A percentile compares a stretch with the other conserved stretches of the same genome.
These are phyloP conservation scores for Odonthalia washingtoniensis DNA, from an alignment of 31 red algal species.

Conservation along the genomic window DNA sequence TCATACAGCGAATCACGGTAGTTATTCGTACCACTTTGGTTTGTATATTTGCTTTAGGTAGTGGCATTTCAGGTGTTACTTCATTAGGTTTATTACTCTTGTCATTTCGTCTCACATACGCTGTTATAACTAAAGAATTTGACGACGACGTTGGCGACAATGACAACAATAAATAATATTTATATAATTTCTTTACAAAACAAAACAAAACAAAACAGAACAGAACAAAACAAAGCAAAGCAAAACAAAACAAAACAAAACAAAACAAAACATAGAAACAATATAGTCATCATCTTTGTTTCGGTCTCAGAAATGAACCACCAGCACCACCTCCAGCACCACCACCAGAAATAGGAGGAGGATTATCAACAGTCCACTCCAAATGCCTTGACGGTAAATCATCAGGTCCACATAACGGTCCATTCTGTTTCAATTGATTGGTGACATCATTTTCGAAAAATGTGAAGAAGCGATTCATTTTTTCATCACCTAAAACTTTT, in stretches of 20 bases:
- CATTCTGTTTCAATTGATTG: slow-evolving; percentile 62
- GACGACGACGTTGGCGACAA: not conserved
- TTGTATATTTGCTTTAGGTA: slow-evolving; percentile 70
- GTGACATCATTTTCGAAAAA: slow-evolving; percentile 62
- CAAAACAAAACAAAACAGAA: too few species aligned
- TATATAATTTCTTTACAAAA: too few species aligned
- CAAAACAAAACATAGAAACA: too few species aligned
- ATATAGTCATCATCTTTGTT: too few species aligned
- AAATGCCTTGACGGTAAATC: slow-evolving; percentile 59
- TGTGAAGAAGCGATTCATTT: slow-evolving; percentile 34
- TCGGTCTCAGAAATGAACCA: too few species aligned
- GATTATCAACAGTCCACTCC: too few species aligned
- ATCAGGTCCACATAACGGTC: slow-evolving; percentile 55
- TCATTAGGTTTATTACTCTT: slow-evolving; percentile 70
- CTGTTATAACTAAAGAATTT: slow-evolving; percentile 59
- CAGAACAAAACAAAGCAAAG: too few species aligned
- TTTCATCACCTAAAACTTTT: slow-evolving; percentile 48
- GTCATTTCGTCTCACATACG: slow-evolving; percentile 38
- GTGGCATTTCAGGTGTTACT: slow-evolving; percentile 77
- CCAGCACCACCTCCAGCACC: too few species aligned
- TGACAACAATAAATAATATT: not conserved
- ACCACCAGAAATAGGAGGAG: too few species aligned
- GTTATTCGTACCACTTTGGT: slow-evolving; percentile 68
- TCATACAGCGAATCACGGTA: slow-evolving; percentile 64
- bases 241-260: too few species aligned